phyloP scores from a whole-genome alignment of 495 filamentous ascomycete genomes.

The Aspergillus campestris region DNA sequence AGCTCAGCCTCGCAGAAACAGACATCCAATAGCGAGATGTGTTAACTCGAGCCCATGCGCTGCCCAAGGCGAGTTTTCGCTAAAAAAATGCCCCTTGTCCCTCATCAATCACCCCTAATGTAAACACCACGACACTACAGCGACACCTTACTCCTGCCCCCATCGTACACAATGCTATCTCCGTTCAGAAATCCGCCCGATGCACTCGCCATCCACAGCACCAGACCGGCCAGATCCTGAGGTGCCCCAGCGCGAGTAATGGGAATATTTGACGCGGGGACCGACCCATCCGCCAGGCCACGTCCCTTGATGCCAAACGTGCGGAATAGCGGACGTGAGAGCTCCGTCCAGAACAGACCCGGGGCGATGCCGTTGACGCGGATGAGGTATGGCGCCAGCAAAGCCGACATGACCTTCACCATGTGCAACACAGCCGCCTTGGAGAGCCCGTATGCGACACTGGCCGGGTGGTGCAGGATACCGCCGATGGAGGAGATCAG shows the following conservation, averaged over 20 bases:
- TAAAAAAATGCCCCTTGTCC: too few species aligned
- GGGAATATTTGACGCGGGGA: conserved; percentile 39
- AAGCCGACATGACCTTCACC: conserved; percentile 47
- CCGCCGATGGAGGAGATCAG: conserved; percentile 49
- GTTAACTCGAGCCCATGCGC: too few species aligned
- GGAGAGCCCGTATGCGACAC: conserved; percentile 52
- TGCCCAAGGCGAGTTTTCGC: too few species aligned
- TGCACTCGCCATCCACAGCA: conserved; percentile 53
- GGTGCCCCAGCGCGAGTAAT: conserved; percentile 39
- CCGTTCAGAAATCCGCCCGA: conserved; percentile 55
- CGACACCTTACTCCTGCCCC: conserved; percentile 39
- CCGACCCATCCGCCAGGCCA: conserved; percentile 25
- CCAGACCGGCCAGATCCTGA: conserved; percentile 54
- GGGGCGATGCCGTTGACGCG: conserved; percentile 55
- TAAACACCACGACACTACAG: too few species aligned
- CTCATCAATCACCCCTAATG: too few species aligned
- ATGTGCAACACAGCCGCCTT: conserved; percentile 59
- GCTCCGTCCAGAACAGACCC: conserved; percentile 54
- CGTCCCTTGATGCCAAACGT: neutral
- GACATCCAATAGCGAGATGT: too few species aligned
- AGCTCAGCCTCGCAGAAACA: too few species aligned
- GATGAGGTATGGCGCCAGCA: conserved; percentile 49
- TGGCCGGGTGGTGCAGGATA: conserved; percentile 43
- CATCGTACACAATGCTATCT: conserved; percentile 46
- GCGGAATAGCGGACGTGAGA: conserved; percentile 28